These are phyloP conservation scores for Kurtzmaniella quercitrusa DNA, from an alignment of 1,139 yeast genomes.

Conservation along the genomic window DNA sequence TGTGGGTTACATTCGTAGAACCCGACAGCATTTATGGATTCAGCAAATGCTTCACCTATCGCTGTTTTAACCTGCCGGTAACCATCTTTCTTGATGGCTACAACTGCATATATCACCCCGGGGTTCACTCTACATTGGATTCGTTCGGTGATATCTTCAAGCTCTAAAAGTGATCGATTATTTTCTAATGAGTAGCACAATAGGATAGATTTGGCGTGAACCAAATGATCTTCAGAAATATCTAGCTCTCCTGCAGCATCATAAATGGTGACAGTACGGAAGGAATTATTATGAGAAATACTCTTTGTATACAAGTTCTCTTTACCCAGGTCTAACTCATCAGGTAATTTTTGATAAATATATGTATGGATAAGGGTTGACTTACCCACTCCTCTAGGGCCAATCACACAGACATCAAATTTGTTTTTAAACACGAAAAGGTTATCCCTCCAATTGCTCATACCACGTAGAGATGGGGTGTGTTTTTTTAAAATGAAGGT, in stretches of 20 bases:
- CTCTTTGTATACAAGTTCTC: constrained; percentile 31
- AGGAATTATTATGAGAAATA: background rate
- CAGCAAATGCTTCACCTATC: constrained; percentile 27
- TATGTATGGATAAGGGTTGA: constrained; percentile 24
- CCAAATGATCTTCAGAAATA: constrained; percentile 12
- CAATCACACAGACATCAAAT: constrained; percentile 33
- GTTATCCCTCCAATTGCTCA: constrained; percentile 12
- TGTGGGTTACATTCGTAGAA: constrained; percentile 30
- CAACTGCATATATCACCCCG: constrained; percentile 27
- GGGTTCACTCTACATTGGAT: constrained; percentile 15
- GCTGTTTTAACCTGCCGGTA: constrained; percentile 24
- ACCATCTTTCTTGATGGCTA: constrained; percentile 31
- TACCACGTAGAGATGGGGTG: background rate
- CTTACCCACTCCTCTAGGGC: constrained; percentile 27
- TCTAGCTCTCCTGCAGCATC: constrained; percentile 15
- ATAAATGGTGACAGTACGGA: constrained; percentile 23
- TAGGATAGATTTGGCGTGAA: constrained; percentile 29
- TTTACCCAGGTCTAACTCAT: constrained; percentile 16
- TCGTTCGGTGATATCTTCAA: constrained; percentile 25
- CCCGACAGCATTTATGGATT: constrained; percentile 21
- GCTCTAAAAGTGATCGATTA: constrained; percentile 22
- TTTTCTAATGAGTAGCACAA: constrained; percentile 29
- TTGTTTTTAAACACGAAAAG: constrained; percentile 20
- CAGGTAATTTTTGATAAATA: constrained; percentile 20
- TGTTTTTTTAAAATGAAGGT: background rate